A percentile compares a stretch with the other conserved stretches of the same genome.
Evolutionary conservation across 2,329 filamentous ascomycete species (phyloP).

Genomic region (Hortaea werneckii): DNA sequence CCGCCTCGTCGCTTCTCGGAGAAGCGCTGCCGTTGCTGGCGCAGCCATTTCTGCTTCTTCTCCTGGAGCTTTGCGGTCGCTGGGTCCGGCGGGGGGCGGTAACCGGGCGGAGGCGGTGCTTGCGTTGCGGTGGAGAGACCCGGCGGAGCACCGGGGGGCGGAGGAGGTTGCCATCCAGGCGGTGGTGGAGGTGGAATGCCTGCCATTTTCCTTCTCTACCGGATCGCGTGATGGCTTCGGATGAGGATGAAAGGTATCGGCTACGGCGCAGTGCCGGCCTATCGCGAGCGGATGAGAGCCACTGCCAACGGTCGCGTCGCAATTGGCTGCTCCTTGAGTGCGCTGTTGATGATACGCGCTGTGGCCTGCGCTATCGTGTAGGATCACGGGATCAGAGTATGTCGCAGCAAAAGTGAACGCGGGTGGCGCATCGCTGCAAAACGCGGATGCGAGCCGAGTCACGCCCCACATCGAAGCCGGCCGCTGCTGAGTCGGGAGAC

Average conservation of each 20-base stretch:
- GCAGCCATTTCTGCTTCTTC: slow-evolving; percentile 98
- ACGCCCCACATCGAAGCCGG: no score
- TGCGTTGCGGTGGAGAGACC: slow-evolving; percentile 31
- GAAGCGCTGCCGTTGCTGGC: slow-evolving; percentile 81
- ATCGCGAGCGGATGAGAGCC: not conserved
- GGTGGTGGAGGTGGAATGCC: slow-evolving; percentile 58
- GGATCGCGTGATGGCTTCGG: not conserved
- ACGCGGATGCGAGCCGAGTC: no score
- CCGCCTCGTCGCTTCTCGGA: slow-evolving; percentile 94
- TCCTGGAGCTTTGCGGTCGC: slow-evolving; percentile 90
- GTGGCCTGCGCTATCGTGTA: no score
- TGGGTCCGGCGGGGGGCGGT: slow-evolving; percentile 68
- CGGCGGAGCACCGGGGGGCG: slow-evolving; percentile 40
- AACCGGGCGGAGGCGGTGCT: slow-evolving; percentile 70
- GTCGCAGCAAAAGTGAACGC: no score
- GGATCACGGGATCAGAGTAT: no score
- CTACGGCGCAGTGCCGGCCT: slow-evolving; percentile 14
- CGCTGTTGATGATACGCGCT: no score
- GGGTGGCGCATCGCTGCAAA: no score
- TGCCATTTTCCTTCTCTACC: slow-evolving; percentile 37
- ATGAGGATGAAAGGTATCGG: slow-evolving; percentile 2
- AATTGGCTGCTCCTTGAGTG: not conserved
- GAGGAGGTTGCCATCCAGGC: slow-evolving; percentile 49
- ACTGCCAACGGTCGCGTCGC: not conserved
- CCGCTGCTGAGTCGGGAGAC: no score